Conservation (phyloP, 2,329 filamentous ascomycete genomes). For the Calonectria pseudoreteaudii region DNA sequence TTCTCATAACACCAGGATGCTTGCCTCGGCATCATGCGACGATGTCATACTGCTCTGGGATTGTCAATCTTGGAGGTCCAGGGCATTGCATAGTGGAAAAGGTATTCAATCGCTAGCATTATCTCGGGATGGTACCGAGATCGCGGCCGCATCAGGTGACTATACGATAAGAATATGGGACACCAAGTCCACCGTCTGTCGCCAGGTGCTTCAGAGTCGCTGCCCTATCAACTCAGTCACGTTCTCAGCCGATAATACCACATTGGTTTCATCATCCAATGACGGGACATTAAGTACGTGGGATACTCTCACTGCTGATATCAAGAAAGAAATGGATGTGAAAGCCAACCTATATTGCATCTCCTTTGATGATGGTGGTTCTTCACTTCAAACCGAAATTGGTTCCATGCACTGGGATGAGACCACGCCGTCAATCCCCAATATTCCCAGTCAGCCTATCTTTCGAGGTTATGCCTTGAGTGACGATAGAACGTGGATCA, state of each 20-base stretch:
- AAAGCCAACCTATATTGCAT: neutral
- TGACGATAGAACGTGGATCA: neutral
- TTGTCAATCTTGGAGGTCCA: neutral
- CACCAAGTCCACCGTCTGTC: neutral
- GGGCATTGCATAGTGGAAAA: neutral
- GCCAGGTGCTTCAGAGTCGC: neutral
- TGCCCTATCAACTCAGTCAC: neutral
- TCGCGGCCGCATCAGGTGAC: neutral
- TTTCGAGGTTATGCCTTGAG: neutral
- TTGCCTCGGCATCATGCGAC: neutral
- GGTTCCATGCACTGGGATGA: neutral
- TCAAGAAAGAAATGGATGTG: neutral
- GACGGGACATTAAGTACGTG: neutral
- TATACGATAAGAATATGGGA: neutral
- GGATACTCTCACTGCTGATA: neutral
- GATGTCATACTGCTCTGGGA: neutral
- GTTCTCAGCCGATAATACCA: neutral
- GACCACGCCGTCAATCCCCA: neutral
- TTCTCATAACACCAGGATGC: neutral
- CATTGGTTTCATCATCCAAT: neutral
- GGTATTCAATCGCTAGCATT: neutral
- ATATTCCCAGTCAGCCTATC: neutral
- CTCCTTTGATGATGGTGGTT: neutral
- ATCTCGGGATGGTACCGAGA: neutral
- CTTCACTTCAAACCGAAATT: neutral